A percentile compares a stretch with the other conserved stretches of the same genome.
phyloP scores from a whole-genome alignment of 1,139 yeast species.

The Petasospora rhodanensis region DNA sequence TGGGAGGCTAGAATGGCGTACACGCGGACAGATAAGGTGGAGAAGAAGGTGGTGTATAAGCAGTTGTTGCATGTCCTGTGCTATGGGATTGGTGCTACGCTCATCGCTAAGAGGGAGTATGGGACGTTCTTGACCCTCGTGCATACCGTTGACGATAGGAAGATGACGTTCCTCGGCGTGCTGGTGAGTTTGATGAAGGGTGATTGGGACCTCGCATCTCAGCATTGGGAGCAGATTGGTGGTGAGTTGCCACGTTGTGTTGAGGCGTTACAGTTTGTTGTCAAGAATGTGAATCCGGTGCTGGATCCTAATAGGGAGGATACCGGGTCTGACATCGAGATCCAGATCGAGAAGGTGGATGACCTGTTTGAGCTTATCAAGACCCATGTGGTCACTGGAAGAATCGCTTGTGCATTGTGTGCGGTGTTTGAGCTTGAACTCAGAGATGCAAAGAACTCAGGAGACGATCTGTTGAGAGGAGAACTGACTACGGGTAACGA shows the following conservation, averaged over 20 bases:
- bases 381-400: conserved; percentile 27
- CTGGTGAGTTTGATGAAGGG: conserved; percentile 23
- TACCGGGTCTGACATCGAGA: conserved; percentile 1
- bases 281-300: conserved; percentile 18
- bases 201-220: conserved; percentile 19
- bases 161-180: conserved; percentile 17
- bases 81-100: conserved; percentile 27
- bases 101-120: conserved; percentile 32
- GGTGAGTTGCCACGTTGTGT: conserved; percentile 1
- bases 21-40: not conserved
- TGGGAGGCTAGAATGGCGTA: conserved; percentile 23
- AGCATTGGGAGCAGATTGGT: conserved; percentile 6
- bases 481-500: not conserved
- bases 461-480: conserved; percentile 4
- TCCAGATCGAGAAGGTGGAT: conserved; percentile 14
- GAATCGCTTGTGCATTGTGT: conserved; percentile 30
- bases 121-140: conserved; percentile 26
- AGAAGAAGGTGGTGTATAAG: not conserved
- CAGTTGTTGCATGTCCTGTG: conserved; percentile 13
- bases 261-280: conserved; percentile 3
- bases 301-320: conserved; percentile 18
- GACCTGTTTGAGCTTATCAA: conserved; percentile 22
- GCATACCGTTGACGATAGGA: conserved; percentile 12
- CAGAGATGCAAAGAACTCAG: conserved; percentile 12
- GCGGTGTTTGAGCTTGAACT: conserved; percentile 26